Evolutionary conservation across 2,329 filamentous ascomycete species (phyloP), one percentile per base, ranked within the genome.

Genomic region (Macrophomina pseudophaseolina): DNA sequence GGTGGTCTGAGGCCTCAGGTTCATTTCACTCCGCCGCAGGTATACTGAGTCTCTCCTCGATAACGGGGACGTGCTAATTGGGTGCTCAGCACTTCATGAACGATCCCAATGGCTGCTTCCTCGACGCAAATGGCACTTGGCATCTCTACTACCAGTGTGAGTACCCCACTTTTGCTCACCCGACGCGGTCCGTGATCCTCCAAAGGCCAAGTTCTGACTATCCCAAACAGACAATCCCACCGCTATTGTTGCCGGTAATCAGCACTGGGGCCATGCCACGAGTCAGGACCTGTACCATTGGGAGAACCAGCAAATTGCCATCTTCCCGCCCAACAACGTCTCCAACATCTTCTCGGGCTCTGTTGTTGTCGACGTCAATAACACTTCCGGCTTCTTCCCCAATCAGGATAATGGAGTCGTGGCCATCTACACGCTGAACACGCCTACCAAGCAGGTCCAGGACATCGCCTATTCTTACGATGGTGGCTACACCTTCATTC

Each of bases 181-280:
- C 16, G 28, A 18, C 14, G n/a, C 16, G 28, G 4, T 18, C 49
- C 28, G 49, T 30, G 11, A 53, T 33, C 23, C 7, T 16, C 28
- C 6, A 48, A 4, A 40, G 16, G 33, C 23, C 44, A 42, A 77
- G 74, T 48, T 7, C 35, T 52, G 40, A 54, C 35, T 30, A 56
- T 44, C 68, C 67, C n/a, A 54, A 59, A 65, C 52, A 83, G 81
- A 85, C 70, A 85, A 86, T 65, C 84, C 85, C 1, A 80, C 80
- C 0, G 82, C 72, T 2, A 75, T 78, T 7, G 80, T 84, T 0
- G 84, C 79, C 5, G 87, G 86, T 1, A 87, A 88, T 68, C 84
- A 89, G 71, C 87, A 90, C 70, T 90, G 88, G 88, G 88, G 88
- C 9, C 88, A 90, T 71, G 87, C 87, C 2, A 90, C 87, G 1